Conservation (phyloP, 2,329 filamentous ascomycete species). For the Endocalyx cinctus region DNA sequence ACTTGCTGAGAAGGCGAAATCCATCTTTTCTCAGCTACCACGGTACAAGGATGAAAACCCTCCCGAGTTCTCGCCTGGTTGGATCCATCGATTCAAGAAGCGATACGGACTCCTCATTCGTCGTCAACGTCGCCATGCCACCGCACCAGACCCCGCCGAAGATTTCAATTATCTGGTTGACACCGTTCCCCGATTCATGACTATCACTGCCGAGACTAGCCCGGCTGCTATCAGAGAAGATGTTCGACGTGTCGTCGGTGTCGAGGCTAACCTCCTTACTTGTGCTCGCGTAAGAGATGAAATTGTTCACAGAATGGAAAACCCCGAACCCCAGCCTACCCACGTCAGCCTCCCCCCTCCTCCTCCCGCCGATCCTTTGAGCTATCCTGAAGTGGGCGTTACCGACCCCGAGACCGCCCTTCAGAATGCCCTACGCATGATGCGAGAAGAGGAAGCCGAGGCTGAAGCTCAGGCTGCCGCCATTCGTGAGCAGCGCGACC, state of each 20-base stretch:
- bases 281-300: conserved; percentile 57
- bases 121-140: conserved; percentile 50
- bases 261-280: conserved; percentile 48
- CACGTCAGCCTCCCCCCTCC: conserved; percentile 18
- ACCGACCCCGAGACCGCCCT: conserved; percentile 55
- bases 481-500: conserved; percentile 48
- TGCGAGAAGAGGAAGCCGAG: conserved; percentile 56
- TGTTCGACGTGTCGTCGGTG: conserved; percentile 49
- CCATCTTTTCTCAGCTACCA: conserved; percentile 53
- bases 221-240: conserved; percentile 56
- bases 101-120: conserved; percentile 55
- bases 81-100: conserved; percentile 63
- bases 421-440: conserved; percentile 53
- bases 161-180: conserved; percentile 59
- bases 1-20: conserved; percentile 57
- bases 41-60: conserved; percentile 57
- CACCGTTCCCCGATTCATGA: conserved; percentile 56
- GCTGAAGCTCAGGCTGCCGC: conserved; percentile 54
- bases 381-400: conserved; percentile 41
- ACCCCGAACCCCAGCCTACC: conserved; percentile 31
- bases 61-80: conserved; percentile 59
- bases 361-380: conserved; percentile 29
- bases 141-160: conserved; percentile 44
- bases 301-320: conserved; percentile 41
- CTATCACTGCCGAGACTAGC: conserved; percentile 52